Base-by-base conservation (phyloP, 2,329 filamentous ascomycete species). In the Colletotrichum echinochloae region DNA sequence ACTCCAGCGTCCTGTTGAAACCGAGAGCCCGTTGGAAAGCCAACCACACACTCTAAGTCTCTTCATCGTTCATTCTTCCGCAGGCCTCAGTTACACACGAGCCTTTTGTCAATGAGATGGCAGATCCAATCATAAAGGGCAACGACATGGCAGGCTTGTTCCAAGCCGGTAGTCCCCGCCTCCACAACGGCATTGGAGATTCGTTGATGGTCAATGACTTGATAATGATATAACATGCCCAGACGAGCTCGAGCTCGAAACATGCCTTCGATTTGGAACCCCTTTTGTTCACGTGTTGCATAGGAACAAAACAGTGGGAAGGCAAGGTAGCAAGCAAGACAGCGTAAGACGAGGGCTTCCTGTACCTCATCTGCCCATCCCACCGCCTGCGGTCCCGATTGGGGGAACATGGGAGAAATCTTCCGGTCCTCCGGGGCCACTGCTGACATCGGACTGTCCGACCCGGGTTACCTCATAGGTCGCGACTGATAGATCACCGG, bases 341-440 rank as follows among this genome's bases (percentile, higher is more conserved):
- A 63, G 6, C 55, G 26, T 11, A 49, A n/a, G 16, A 57, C 23
- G 30, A 18, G 16, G 30, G 9, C 35, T 37, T 9, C 35, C 35
- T 20, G 30, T 41, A 37, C n/a, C n/a, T n/a, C n/a, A n/a, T n/a
- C n/a, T 20, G 6, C 33, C 8, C 7, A 9, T 20, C 46, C 30
- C 59, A 23, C 37, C 33, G 12, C 20, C 30, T 55, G 30, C 18
- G 37, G 41, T 39, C 35, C 35, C 26, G 8, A 12, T 33, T 33
- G 2, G 33, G 30, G 30, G n/a, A 9, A 56, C 33, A n/a, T 33
- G 49, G 16, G n/a, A n/a, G 23, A 28, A 59, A 26, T 41, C 57
- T 62, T 67, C 68, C 57, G 49, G 23, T 67, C 12, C 57, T 52
- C 64, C 67, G 67, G 41, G 49, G 9, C 35, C 52, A 46, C 37